Percentiles rank a stretch among this genome's conserved stretches.
Conservation (phyloP, 208 protist genomes). For the Trypanosoma cruzi region DNA sequence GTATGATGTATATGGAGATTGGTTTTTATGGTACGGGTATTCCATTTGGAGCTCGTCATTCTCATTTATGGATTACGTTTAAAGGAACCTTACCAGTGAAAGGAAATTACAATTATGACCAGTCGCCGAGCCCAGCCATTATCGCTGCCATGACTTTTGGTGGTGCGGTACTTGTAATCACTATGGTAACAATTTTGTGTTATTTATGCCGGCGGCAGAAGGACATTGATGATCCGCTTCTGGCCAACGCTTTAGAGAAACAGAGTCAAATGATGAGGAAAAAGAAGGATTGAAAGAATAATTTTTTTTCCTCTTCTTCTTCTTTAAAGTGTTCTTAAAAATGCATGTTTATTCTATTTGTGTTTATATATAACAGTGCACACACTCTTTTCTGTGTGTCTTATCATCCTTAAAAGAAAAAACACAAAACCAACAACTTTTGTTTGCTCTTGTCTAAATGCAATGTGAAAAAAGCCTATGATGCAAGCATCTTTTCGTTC, state of each 20-base stretch:
- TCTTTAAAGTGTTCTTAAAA: too few species aligned
- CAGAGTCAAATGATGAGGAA: constrained; percentile 1
- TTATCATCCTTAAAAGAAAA: too few species aligned
- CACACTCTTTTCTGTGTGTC: too few species aligned
- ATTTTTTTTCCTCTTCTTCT: too few species aligned
- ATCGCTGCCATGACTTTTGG: constrained; percentile 36
- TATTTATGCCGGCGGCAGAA: constrained; percentile 31
- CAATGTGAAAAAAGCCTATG: too few species aligned
- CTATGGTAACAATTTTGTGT: constrained; percentile 39
- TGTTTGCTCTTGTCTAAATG: too few species aligned
- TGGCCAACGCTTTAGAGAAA: constrained; percentile 29
- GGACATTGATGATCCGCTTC: constrained; percentile 37
- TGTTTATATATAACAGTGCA: too few species aligned
- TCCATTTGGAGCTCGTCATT: constrained; percentile 29
- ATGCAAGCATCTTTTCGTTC: too few species aligned
- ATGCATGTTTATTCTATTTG: too few species aligned
- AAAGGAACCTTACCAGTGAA: constrained; percentile 28
- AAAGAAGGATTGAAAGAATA: background rate
- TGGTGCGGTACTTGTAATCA: constrained; percentile 21
- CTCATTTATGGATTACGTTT: constrained; percentile 51
- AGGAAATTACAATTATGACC: constrained; percentile 22
- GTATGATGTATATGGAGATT: constrained; percentile 58
- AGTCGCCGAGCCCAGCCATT: constrained; percentile 38
- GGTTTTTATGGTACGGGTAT: constrained; percentile 30
- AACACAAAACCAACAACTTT: too few species aligned